Evolutionary conservation across 2,329 filamentous ascomycete genomes (phyloP).

Genomic region (Chaetoscypha palmicola): DNA sequence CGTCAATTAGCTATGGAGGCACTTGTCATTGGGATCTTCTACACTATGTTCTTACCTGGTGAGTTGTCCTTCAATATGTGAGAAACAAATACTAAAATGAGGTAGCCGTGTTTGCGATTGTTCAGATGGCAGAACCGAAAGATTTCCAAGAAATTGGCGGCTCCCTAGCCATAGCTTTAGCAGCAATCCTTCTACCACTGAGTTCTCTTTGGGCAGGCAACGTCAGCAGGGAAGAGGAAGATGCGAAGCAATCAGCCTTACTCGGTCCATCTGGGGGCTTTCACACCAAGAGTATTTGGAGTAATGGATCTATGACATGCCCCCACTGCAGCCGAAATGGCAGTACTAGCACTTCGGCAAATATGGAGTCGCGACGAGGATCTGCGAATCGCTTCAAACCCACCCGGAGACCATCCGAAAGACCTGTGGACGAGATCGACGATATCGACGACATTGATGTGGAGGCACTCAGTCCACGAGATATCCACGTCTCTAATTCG

Average conservation of each 20-base stretch:
- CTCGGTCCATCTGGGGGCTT: not conserved
- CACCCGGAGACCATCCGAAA: no score
- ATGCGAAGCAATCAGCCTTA: not conserved
- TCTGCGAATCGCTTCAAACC: no score
- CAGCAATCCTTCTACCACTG: constrained; percentile 57
- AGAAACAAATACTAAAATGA: no score
- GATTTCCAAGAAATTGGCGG: constrained; percentile 46
- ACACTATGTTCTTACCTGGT: constrained; percentile 60
- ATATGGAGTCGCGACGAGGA: no score
- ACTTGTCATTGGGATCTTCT: constrained; percentile 60
- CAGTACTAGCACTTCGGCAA: no score
- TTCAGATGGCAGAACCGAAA: constrained; percentile 42
- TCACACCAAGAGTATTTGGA: no score
- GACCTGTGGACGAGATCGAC: no score
- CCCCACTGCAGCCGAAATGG: no score
- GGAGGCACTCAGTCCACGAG: not conserved
- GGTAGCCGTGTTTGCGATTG: constrained; percentile 51
- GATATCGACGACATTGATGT: no score
- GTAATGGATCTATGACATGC: no score
- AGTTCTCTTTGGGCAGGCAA: constrained; percentile 56
- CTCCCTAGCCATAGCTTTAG: constrained; percentile 48
- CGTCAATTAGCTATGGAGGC: constrained; percentile 60
- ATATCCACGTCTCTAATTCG: not conserved
- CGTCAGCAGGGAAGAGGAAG: not conserved
- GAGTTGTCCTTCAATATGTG: no score